These are phyloP conservation scores for Xylaria polymorpha DNA, from an alignment of 2,329 filamentous ascomycete genomes.

Conservation along the genomic window DNA sequence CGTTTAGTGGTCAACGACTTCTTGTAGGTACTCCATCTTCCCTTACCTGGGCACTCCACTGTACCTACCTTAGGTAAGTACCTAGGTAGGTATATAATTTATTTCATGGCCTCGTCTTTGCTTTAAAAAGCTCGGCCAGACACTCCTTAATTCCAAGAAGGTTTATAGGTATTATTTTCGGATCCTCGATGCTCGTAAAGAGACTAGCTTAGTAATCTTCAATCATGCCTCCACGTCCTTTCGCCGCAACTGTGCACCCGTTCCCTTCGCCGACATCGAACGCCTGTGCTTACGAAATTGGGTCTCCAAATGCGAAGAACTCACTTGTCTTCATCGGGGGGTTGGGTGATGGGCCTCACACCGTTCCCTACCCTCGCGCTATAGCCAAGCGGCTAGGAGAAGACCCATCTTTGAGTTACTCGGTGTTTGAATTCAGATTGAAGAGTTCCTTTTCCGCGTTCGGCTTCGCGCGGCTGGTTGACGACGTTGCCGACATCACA, in stretches of 20 bases:
- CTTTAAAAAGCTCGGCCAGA: not conserved
- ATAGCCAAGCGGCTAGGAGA: constrained; percentile 59
- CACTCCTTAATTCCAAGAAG: not conserved
- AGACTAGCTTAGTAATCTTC: not conserved
- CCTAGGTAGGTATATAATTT: no score
- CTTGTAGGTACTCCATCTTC: not conserved
- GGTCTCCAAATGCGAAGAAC: constrained; percentile 59
- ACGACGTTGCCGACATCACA: constrained; percentile 66
- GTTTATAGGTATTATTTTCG: not conserved
- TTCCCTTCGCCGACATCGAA: constrained; percentile 56
- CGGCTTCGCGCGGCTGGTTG: constrained; percentile 61
- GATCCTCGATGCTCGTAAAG: not conserved
- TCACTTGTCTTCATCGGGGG: constrained; percentile 77
- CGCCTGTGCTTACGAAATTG: constrained; percentile 62
- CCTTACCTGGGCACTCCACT: not conserved
- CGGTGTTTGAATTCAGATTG: constrained; percentile 68
- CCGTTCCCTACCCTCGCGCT: constrained; percentile 66
- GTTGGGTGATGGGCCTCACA: constrained; percentile 75
- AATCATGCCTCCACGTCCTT: constrained; percentile 48
- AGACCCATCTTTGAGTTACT: constrained; percentile 57
- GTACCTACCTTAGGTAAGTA: no score
- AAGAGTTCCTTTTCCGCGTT: constrained; percentile 65
- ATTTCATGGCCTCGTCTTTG: not conserved
- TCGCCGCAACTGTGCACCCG: constrained; percentile 59
- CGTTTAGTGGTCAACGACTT: not conserved